Evolutionary conservation across 2,329 filamentous ascomycete genomes (phyloP).

Genomic region (Venturia effusa): DNA sequence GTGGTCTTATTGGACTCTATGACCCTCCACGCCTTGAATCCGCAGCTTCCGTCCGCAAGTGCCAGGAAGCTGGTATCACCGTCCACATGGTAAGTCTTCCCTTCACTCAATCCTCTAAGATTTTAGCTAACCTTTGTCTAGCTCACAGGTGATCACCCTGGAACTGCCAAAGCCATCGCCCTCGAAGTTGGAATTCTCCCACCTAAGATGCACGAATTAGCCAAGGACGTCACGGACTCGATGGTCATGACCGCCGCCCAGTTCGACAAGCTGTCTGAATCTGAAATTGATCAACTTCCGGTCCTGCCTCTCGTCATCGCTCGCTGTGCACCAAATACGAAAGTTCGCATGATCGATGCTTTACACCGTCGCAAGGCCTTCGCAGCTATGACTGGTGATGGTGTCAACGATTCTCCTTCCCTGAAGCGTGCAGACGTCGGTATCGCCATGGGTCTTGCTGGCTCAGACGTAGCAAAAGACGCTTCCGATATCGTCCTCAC

Average conservation of each 20-base stretch:
- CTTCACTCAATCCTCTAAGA: neutral
- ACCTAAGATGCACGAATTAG: constrained; percentile 15
- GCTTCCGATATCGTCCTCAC: constrained; percentile 31
- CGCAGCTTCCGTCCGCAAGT: constrained; percentile 40
- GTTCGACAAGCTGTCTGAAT: constrained; percentile 34
- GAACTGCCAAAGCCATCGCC: constrained; percentile 35
- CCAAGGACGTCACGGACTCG: constrained; percentile 30
- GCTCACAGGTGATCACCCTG: constrained; percentile 34
- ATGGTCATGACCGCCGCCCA: constrained; percentile 35
- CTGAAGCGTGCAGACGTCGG: constrained; percentile 30
- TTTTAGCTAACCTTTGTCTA: constrained; percentile 15
- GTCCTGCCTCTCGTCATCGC: constrained; percentile 35
- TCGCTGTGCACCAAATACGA: constrained; percentile 36
- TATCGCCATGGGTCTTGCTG: constrained; percentile 24
- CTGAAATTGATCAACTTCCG: constrained; percentile 31
- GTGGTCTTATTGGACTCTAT: constrained; percentile 78
- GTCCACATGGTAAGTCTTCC: constrained; percentile 31
- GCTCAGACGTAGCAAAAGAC: constrained; percentile 11
- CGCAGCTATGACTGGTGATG: constrained; percentile 33
- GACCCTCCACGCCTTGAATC: constrained; percentile 78
- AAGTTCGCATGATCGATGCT: constrained; percentile 37
- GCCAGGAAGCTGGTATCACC: constrained; percentile 35
- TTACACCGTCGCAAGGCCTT: constrained; percentile 27
- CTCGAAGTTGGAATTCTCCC: constrained; percentile 35
- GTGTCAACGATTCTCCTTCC: constrained; percentile 30